Evolutionary conservation across 441 rosid species (phyloP).

Genomic region (Syzygium malaccense): DNA sequence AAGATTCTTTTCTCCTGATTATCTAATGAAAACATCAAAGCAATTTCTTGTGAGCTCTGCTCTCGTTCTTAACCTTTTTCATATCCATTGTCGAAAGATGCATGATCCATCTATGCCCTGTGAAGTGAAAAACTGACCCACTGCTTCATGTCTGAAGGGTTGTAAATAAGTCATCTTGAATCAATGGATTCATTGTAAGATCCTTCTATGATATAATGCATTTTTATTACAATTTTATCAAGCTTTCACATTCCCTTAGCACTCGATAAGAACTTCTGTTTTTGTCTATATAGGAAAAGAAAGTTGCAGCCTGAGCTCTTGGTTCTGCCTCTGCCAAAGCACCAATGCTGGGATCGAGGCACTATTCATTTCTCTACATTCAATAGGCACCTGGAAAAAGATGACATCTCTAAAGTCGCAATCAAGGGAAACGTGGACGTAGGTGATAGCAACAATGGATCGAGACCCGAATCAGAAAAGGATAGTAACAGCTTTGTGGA

Average conservation of each 20-base stretch:
- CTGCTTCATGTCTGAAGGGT: neutral
- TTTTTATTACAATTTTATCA: neutral
- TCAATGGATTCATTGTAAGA: neutral
- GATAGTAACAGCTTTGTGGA: neutral
- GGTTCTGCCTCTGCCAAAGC: slow-evolving; percentile 3
- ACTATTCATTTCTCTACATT: neutral
- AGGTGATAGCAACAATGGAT: neutral
- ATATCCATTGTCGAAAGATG: neutral
- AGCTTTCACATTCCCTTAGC: neutral
- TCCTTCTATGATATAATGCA: neutral
- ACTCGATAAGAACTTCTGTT: neutral
- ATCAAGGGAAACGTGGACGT: neutral
- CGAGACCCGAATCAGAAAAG: neutral
- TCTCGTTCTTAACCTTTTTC: neutral
- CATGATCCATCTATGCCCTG: neutral
- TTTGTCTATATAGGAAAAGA: slow-evolving; percentile 2
- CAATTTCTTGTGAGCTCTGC: neutral
- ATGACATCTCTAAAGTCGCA: neutral
- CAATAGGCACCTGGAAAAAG: neutral
- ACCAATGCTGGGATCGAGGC: neutral
- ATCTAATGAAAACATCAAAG: neutral
- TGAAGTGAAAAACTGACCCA: neutral
- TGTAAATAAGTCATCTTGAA: neutral
- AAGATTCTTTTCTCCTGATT: neutral
- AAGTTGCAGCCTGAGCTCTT: slow-evolving; percentile 2